Evolutionary conservation across 352 stramenopile genomes (phyloP).

Genomic region (Aphanomyces cochlioides): DNA sequence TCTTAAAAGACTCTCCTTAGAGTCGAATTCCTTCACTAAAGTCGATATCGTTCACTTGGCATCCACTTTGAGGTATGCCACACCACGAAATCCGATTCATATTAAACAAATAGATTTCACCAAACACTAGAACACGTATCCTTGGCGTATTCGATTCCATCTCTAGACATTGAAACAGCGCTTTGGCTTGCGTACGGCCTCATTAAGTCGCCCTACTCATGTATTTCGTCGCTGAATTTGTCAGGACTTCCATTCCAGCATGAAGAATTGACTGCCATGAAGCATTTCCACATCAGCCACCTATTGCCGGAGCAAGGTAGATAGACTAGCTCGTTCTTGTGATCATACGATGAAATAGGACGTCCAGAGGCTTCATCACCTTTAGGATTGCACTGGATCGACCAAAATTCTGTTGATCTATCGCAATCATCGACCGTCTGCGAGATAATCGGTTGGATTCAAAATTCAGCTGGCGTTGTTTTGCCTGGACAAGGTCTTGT

Average conservation of each 20-base stretch:
- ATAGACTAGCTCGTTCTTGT: no score
- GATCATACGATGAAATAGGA: no score
- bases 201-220: not conserved
- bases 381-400: no score
- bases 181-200: not conserved
- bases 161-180: not conserved
- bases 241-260: not conserved
- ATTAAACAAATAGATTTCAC: not conserved
- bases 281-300: not conserved
- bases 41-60: not conserved
- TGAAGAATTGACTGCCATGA: not conserved
- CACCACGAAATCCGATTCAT: not conserved
- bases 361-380: no score
- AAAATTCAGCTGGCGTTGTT: not conserved
- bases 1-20: not conserved
- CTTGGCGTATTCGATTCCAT: not conserved
- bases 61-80: not conserved
- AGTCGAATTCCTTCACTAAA: not conserved
- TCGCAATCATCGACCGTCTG: not conserved
- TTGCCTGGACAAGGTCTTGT: not conserved
- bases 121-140: not conserved
- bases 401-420: no score
- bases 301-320: no score
- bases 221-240: not conserved
- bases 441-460: not conserved